Conservation (phyloP, 2,329 filamentous ascomycete species). For the Aspergillus hiratsukae region DNA sequence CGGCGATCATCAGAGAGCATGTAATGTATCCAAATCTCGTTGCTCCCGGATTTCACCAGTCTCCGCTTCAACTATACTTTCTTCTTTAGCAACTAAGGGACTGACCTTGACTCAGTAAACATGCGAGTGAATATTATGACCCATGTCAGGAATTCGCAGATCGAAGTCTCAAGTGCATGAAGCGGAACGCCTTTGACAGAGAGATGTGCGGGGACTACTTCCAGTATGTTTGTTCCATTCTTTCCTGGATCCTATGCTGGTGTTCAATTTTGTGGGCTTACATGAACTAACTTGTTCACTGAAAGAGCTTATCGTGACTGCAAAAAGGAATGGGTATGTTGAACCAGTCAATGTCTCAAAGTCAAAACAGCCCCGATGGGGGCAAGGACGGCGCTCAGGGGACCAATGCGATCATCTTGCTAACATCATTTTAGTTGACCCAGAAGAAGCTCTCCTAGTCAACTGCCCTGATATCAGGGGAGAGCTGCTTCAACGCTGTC, state of each 20-base stretch:
- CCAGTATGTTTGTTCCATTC: conserved; percentile 58
- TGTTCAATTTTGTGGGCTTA: neutral
- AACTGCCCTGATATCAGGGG: neutral
- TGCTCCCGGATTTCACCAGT: neutral
- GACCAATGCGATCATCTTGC: neutral
- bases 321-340: conserved; percentile 85
- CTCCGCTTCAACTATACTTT: neutral
- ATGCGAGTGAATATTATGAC: conserved; percentile 84
- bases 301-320: conserved; percentile 84
- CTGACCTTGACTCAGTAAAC: conserved; percentile 58
- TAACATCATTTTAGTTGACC: conserved; percentile 21
- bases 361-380: neutral
- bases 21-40: neutral
- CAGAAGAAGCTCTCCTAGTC: conserved; percentile 24
- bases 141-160: conserved; percentile 91
- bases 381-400: neutral
- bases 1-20: neutral
- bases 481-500: neutral
- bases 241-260: neutral
- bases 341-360: neutral
- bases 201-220: conserved; percentile 95
- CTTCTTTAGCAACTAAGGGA: neutral
- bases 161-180: conserved; percentile 79
- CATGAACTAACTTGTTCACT: neutral
- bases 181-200: conserved; percentile 80